Evolutionary conservation across 192 early-diverging fungal species (phyloP), one percentile per base, ranked within the genome.

Genomic region (Chytriomyces hyalinus): DNA sequence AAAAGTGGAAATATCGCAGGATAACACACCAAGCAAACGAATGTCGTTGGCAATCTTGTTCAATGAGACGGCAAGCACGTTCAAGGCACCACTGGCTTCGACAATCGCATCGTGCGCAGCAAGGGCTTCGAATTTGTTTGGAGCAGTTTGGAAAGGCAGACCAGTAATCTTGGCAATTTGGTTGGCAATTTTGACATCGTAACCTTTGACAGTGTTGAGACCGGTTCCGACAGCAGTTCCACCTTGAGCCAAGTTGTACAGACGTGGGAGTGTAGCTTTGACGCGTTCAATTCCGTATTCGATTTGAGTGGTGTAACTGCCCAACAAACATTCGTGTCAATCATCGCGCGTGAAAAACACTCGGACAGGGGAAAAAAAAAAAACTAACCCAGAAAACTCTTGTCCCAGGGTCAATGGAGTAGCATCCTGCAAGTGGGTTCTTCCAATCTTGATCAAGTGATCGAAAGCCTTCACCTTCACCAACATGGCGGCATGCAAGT

Each of bases 31-130:
- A 22, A 97, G 91, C 73, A 96, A 88, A 57, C 98, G 93, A 73
- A 99, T 97, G 82, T 99, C 98, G 86, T 97, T 98, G 82, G 96
- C 97, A 80, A 99, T 98, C 92, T 99, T 99, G 91, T 95, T 96
- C 78, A 99, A 89, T 22, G 96, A 97, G 51, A 92, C 93, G 46
- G 97, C 97, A 74, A 97, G 78, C 49, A 93, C 93, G 90, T 99
- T 99, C 67, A 99, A 88, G 11, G 94, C 92, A 47, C 98, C 98
- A 67, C 90, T 91, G 22, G 94, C 94, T 88, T 98, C 96, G 61
- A 99, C 97, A 79, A 98, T 90, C 70, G 98, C 95, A 83, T 99
- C 98, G 82, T 99, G 98, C 46, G 96, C 93, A 46, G 97, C 98
- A 67, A 99, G 92, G n/a, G 98, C 96, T 85, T 99, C 98, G 74